Percentiles rank a stretch among this genome's conserved stretches.
Evolutionary conservation across 2,329 filamentous ascomycete genomes (phyloP).

Genomic region (Chaetothyriales sp.): DNA sequence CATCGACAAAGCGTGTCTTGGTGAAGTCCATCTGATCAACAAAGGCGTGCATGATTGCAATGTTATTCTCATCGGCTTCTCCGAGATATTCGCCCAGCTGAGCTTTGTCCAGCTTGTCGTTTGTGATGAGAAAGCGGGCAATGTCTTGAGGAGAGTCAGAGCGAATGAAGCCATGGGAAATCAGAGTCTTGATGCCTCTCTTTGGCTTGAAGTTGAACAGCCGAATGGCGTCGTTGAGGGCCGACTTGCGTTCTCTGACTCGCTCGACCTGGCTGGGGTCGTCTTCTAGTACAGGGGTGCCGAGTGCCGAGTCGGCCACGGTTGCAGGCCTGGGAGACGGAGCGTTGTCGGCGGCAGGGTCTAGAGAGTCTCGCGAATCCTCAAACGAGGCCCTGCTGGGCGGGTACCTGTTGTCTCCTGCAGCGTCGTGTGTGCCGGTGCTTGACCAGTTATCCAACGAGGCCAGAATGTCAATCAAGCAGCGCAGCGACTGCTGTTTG

Average conservation of each 20-base stretch:
- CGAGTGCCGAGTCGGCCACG: conserved; percentile 43
- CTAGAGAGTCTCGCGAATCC: conserved; percentile 58
- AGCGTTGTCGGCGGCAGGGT: conserved; percentile 39
- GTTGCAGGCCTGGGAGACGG: conserved; percentile 43
- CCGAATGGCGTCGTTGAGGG: conserved; percentile 70
- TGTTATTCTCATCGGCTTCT: conserved; percentile 82
- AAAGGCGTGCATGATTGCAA: conserved; percentile 96
- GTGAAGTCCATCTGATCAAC: conserved; percentile 90
- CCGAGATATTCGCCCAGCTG: conserved; percentile 89
- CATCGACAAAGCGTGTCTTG: conserved; percentile 82
- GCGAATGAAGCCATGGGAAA: conserved; percentile 74
- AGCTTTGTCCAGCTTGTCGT: conserved; percentile 77
- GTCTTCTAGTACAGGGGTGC: conserved; percentile 62
- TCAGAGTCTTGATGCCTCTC: conserved; percentile 67
- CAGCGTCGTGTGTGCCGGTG: conserved; percentile 43
- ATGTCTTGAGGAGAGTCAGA: conserved; percentile 68
- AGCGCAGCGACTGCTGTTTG: conserved; percentile 79
- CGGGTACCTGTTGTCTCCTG: conserved; percentile 20
- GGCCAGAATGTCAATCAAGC: conserved; percentile 70
- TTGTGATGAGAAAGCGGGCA: conserved; percentile 63
- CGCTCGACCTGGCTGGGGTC: conserved; percentile 90
- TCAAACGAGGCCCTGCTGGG: conserved; percentile 40
- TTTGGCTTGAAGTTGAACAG: conserved; percentile 99
- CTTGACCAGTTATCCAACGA: conserved; percentile 89
- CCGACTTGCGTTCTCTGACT: conserved; percentile 86